These are phyloP conservation scores for Trichoderma cornu-damae DNA, from an alignment of 2,329 filamentous ascomycete genomes.

Conservation along the genomic window DNA sequence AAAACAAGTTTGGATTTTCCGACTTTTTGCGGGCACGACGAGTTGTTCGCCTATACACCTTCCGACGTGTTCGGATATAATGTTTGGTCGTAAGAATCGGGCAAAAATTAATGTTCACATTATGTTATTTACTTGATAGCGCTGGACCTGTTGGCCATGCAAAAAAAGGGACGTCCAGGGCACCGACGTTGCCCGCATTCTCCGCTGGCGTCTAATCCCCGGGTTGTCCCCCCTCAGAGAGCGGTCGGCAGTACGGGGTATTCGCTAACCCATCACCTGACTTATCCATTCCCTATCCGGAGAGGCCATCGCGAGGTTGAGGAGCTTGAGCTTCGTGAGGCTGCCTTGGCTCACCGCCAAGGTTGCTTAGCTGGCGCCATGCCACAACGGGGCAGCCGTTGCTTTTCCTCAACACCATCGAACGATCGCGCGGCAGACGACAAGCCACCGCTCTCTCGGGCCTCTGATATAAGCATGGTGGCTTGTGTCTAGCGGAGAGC, in stretches of 20 bases:
- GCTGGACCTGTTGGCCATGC: neutral
- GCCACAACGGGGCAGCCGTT: slow-evolving; percentile 7
- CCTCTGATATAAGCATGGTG: slow-evolving; percentile 12
- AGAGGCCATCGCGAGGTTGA: slow-evolving; percentile 6
- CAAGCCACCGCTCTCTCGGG: neutral
- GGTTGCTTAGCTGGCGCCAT: slow-evolving; percentile 11
- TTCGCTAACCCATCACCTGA: slow-evolving; percentile 2
- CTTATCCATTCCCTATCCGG: neutral
- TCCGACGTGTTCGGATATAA: no score
- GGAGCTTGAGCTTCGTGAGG: neutral
- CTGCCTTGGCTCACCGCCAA: slow-evolving; percentile 2
- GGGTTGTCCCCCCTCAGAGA: neutral
- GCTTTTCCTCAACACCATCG: neutral
- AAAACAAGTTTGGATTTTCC: neutral
- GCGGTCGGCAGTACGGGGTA: neutral
- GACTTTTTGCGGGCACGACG: neutral
- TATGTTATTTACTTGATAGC: neutral
- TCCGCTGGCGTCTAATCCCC: no score
- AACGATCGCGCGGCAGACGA: neutral
- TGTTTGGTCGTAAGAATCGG: neutral
- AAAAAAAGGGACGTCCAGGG: neutral
- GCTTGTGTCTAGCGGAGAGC: neutral
- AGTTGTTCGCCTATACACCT: neutral
- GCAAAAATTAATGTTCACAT: no score
- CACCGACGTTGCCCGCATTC: neutral